Percentiles rank a stretch among this genome's conserved stretches.
These are phyloP conservation scores for Sporobolomyces phaffii DNA, from an alignment of 768 basidiomycete genomes.

Conservation along the genomic window DNA sequence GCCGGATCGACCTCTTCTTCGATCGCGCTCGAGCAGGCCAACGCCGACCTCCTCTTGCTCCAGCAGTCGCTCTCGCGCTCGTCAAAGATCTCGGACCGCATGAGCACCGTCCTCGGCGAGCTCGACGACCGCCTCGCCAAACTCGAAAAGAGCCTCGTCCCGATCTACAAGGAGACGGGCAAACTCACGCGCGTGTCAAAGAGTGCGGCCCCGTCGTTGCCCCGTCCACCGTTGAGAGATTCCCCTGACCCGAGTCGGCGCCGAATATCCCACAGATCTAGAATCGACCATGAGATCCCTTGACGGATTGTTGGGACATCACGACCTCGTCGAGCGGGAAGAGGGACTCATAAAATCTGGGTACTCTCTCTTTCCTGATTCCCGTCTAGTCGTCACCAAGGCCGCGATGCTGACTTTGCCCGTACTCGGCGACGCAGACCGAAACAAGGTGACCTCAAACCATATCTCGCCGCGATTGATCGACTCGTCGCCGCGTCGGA, in stretches of 20 bases:
- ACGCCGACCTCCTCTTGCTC: constrained; percentile 41
- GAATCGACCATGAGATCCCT: constrained; percentile 38
- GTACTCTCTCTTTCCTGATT: not conserved
- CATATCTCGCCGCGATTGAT: constrained; percentile 39
- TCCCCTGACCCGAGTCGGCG: not conserved
- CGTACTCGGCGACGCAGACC: too few relatives aligned
- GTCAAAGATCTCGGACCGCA: constrained; percentile 32
- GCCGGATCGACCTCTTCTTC: constrained; percentile 8
- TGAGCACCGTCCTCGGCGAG: constrained; percentile 31
- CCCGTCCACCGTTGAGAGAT: not conserved
- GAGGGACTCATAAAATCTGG: constrained; percentile 35
- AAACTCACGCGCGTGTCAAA: constrained; percentile 34
- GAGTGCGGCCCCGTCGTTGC: constrained; percentile 14
- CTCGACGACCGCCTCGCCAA: constrained; percentile 42
- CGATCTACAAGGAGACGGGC: constrained; percentile 41
- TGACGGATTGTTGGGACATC: constrained; percentile 40
- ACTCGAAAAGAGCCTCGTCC: constrained; percentile 40
- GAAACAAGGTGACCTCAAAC: constrained; percentile 32
- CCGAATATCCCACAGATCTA: constrained; percentile 28
- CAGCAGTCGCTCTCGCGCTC: constrained; percentile 38
- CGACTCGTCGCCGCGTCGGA: constrained; percentile 38
- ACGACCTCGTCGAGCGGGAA: constrained; percentile 42
- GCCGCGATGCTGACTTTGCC: too few relatives aligned
- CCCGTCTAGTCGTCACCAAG: too few relatives aligned
- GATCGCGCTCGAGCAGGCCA: constrained; percentile 32